Conservation (phyloP, 2,329 filamentous ascomycete genomes). For the Sphaerulina musiva region DNA sequence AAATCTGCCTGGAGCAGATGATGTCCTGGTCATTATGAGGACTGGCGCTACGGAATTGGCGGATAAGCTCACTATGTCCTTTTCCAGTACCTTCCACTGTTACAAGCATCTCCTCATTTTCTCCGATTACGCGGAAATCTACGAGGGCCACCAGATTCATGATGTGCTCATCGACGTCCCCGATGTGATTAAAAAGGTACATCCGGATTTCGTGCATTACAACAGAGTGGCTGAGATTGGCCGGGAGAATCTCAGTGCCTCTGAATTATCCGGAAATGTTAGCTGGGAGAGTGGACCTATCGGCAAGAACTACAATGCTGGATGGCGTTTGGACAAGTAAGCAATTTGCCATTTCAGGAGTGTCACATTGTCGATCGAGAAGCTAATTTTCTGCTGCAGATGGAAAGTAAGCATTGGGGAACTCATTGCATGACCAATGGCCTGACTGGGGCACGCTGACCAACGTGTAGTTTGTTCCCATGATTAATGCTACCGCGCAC, state of each 20-base stretch:
- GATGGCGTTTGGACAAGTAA: conserved; percentile 37
- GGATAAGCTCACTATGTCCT: conserved; percentile 51
- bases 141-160: conserved; percentile 38
- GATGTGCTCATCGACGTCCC: conserved; percentile 35
- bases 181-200: conserved; percentile 26
- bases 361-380: no score
- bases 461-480: conserved; percentile 50
- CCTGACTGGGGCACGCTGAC: no score
- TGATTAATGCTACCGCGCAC: conserved; percentile 26
- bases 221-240: conserved; percentile 31
- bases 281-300: conserved; percentile 19
- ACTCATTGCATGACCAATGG: neutral
- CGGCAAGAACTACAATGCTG: conserved; percentile 30
- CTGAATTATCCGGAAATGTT: conserved; percentile 24
- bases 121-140: conserved; percentile 51
- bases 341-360: neutral
- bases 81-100: conserved; percentile 50
- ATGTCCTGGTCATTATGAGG: conserved; percentile 52
- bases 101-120: conserved; percentile 52
- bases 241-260: conserved; percentile 28
- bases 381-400: neutral
- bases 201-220: conserved; percentile 36
- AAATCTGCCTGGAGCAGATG: conserved; percentile 34
- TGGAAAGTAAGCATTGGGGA: neutral
- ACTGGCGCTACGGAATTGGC: conserved; percentile 54